Evolutionary conservation across 129 eudicot species (phyloP).

Genomic region (Flaveria brownii): DNA sequence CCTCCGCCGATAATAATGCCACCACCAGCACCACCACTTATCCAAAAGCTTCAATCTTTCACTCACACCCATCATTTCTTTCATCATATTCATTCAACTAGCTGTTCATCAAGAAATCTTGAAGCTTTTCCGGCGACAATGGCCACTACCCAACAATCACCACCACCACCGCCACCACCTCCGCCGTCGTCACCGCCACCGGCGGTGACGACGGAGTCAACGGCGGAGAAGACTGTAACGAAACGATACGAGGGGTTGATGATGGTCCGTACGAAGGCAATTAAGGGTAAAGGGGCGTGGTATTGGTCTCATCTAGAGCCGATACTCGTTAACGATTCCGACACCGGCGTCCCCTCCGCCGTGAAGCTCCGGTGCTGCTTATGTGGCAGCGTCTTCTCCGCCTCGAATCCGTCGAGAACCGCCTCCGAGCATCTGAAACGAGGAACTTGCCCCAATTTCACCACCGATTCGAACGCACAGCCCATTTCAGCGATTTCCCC

Average conservation of each 20-base stretch:
- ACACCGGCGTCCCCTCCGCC: slow-evolving; percentile 58
- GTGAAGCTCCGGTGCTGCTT: slow-evolving; percentile 79
- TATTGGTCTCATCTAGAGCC: slow-evolving; percentile 94
- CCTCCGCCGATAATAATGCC: slow-evolving; percentile 22
- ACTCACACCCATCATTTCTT: slow-evolving; percentile 18
- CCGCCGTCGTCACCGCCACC: slow-evolving; percentile 21
- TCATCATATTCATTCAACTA: not conserved
- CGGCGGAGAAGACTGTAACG: slow-evolving; percentile 58
- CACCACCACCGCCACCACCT: slow-evolving; percentile 16
- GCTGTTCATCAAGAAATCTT: slow-evolving; percentile 28
- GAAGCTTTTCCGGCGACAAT: slow-evolving; percentile 21
- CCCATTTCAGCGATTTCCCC: slow-evolving; percentile 60
- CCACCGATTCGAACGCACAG: slow-evolving; percentile 34
- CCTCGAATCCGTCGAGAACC: slow-evolving; percentile 91
- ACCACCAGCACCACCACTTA: not conserved
- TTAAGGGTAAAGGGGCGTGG: slow-evolving; percentile 97
- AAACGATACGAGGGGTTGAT: slow-evolving; percentile 72
- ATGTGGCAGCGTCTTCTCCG: slow-evolving; percentile 76
- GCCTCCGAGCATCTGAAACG: slow-evolving; percentile 92
- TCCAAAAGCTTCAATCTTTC: slow-evolving; percentile 9
- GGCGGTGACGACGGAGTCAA: slow-evolving; percentile 41
- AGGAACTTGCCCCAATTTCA: slow-evolving; percentile 80
- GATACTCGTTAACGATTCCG: slow-evolving; percentile 54
- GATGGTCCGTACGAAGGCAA: slow-evolving; percentile 81
- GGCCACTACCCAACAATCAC: slow-evolving; percentile 33